Conservation (phyloP, 805 yeast genomes). For the Yamadazyma sp. region DNA sequence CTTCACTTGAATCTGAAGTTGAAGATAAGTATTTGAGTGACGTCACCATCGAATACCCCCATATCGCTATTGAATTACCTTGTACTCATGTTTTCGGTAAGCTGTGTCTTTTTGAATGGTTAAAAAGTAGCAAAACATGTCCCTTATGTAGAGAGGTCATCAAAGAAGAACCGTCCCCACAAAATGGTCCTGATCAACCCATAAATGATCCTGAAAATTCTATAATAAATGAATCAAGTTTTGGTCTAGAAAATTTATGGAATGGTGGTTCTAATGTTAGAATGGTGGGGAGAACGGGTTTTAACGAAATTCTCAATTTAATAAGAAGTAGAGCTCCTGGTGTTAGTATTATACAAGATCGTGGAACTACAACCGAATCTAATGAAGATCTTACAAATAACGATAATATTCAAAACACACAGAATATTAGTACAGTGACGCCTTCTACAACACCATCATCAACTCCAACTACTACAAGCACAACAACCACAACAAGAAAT, state of each 20-base stretch:
- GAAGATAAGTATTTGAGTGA: conserved; percentile 13
- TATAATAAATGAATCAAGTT: conserved; percentile 1
- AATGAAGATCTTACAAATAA: neutral
- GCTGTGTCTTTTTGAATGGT: conserved; percentile 84
- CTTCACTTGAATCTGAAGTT: neutral
- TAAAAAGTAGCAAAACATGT: conserved; percentile 68
- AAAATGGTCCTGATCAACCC: neutral
- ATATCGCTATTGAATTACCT: conserved; percentile 71
- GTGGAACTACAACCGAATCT: neutral
- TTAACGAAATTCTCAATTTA: conserved; percentile 8
- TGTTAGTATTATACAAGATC: neutral
- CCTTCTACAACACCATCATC: neutral
- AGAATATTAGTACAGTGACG: too few relatives aligned
- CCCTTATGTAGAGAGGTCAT: conserved; percentile 77
- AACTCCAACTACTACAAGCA: neutral
- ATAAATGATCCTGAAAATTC: neutral
- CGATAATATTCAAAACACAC: too few relatives aligned
- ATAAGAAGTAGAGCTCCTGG: neutral
- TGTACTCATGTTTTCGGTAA: conserved; percentile 88
- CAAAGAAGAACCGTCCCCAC: conserved; percentile 3
- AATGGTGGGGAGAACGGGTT: conserved; percentile 9
- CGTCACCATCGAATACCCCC: conserved; percentile 29
- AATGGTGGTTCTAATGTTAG: conserved; percentile 9
- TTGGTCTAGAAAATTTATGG: conserved; percentile 8
- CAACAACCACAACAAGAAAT: too few relatives aligned